Evolutionary conservation across 2,329 filamentous ascomycete genomes (phyloP).

Genomic region (Thielaviopsis cerberus): DNA sequence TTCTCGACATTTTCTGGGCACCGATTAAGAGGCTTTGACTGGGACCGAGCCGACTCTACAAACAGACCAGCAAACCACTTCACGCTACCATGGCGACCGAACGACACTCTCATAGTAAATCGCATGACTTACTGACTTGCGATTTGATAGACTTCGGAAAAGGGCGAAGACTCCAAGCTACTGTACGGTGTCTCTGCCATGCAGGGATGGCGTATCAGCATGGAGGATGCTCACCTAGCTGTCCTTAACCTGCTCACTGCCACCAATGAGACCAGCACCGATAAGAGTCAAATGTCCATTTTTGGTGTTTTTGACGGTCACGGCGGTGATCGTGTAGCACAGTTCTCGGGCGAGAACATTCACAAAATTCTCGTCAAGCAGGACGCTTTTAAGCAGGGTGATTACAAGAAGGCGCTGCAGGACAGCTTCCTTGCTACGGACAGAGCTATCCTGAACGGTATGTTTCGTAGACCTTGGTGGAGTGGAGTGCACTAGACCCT

Average conservation of each 20-base stretch:
- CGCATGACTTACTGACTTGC: constrained; percentile 1
- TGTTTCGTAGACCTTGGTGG: constrained; percentile 12
- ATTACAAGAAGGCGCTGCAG: constrained; percentile 90
- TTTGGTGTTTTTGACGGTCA: constrained; percentile 98
- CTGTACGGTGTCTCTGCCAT: constrained; percentile 92
- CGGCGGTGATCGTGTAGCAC: constrained; percentile 86
- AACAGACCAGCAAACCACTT: neutral
- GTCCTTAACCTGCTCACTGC: constrained; percentile 52
- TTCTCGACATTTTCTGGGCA: neutral
- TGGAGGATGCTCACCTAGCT: constrained; percentile 90
- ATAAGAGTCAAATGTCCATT: constrained; percentile 66
- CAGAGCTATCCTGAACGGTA: constrained; percentile 88
- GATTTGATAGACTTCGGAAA: constrained; percentile 54
- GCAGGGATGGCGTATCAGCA: constrained; percentile 99
- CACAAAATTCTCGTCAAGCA: constrained; percentile 91
- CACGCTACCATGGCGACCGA: neutral
- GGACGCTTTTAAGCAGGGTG: constrained; percentile 74
- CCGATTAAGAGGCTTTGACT: neutral
- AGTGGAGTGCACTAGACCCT: no score
- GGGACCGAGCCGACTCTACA: neutral
- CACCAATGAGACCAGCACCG: constrained; percentile 36
- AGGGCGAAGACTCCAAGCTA: constrained; percentile 81
- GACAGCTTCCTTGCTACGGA: constrained; percentile 95
- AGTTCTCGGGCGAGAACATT: constrained; percentile 82
- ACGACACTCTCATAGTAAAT: neutral